phyloP scores from a whole-genome alignment of 768 basidiomycete species.

The Pulveroboletus sp. region DNA sequence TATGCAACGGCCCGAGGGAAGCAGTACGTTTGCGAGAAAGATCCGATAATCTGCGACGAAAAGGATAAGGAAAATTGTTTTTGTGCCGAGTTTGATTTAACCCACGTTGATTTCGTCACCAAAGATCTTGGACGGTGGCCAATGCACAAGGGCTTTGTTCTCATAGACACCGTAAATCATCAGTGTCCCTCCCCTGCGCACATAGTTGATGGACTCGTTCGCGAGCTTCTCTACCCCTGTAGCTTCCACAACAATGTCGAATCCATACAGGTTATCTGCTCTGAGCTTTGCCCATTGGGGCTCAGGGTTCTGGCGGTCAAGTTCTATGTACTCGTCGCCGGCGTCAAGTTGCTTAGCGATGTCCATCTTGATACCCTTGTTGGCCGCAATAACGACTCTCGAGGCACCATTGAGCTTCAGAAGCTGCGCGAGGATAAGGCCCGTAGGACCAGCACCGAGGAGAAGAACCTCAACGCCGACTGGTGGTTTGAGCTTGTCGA shows the following conservation, averaged over 20 bases:
- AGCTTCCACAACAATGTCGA: constrained; percentile 81
- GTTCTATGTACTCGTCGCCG: constrained; percentile 81
- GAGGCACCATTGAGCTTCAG: constrained; percentile 83
- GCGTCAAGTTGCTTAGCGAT: constrained; percentile 76
- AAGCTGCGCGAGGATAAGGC: constrained; percentile 85
- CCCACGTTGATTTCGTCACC: constrained; percentile 61
- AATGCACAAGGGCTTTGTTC: constrained; percentile 78
- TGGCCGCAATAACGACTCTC: constrained; percentile 78
- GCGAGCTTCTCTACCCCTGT: constrained; percentile 84
- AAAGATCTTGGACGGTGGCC: constrained; percentile 83
- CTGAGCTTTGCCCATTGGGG: constrained; percentile 79
- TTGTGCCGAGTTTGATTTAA: not conserved
- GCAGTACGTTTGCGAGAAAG: constrained; percentile 84
- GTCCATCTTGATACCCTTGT: constrained; percentile 89
- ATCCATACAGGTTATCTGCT: constrained; percentile 80
- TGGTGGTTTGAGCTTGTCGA: constrained; percentile 79
- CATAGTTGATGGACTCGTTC: constrained; percentile 87
- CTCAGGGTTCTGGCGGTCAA: constrained; percentile 71
- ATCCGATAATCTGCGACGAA: constrained; percentile 69
- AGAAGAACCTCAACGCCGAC: constrained; percentile 84
- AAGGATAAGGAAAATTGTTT: not conserved
- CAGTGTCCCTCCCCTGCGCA: constrained; percentile 77
- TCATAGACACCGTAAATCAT: constrained; percentile 92
- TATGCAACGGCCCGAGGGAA: constrained; percentile 91
- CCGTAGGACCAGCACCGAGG: constrained; percentile 88